Base-by-base conservation (phyloP, 2,329 filamentous ascomycete genomes). In the Chrysoporthe puriensis region DNA sequence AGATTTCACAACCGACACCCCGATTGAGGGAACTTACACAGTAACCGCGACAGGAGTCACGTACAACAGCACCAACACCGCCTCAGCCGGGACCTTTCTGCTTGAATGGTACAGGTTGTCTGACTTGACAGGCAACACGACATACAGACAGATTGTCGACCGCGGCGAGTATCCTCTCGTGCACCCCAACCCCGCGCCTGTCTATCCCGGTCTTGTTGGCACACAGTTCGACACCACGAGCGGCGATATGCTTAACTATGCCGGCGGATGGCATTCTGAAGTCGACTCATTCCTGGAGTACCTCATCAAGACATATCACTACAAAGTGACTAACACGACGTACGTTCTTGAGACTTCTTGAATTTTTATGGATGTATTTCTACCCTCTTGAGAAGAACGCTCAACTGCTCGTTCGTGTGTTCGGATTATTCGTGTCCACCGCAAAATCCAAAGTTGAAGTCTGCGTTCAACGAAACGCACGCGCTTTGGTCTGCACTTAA, bases 61-160 rank as follows among this genome's bases (percentile, higher is more conserved):
- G 6, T 66, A 66, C 58, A 66, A 66, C 21, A 66, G 64, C 57
- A 66, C 64, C 5, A 66, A 66, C 64, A 66, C 64, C 18, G 64
- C 64, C 36, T 66, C 64, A 9, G 64, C 57, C 3, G 64, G 64
- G 0, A 56, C 64, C n/a, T 66, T 66, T 26, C 18, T 66, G 21
- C 58, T 66, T 14, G 64, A 66, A 11, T 66, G 64, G 64, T 66
- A 66, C 48, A 36, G 64, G 11, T 14, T 66, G 36, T 42, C 57
- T n/a, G 64, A 66, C 36, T 26, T 66, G 46, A 61, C 64, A 40
- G 64, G 64, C 21, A 66, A 66, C 43, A 26, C 64, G 9, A 61
- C 64, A 4, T 66, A 66, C 58, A 50, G 64, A 14, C 9, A 43
- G n/a, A 46, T 66, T 13, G 64, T 62, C 18, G 64, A 66, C 50